Conservation (phyloP, 768 basidiomycete species). For the Rossbeevera mucosa region DNA sequence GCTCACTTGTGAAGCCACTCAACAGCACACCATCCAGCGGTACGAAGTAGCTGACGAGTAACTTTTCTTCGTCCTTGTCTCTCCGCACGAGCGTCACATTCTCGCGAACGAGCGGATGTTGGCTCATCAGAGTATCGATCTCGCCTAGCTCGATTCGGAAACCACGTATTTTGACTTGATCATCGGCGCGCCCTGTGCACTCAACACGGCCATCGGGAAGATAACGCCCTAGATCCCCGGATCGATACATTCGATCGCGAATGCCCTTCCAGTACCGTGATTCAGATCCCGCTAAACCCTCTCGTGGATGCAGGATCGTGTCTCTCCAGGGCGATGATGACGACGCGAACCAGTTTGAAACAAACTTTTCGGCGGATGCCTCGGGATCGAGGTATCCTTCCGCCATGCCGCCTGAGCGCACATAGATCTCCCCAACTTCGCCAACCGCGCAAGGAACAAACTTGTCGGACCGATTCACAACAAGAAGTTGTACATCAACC, state of each 20-base stretch:
- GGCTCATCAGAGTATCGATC: conserved; percentile 92
- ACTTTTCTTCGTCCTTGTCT: conserved; percentile 99
- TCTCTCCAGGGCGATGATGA: conserved; percentile 53
- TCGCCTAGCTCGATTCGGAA: conserved; percentile 98
- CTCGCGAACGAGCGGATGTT: conserved; percentile 91
- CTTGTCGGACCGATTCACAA: conserved; percentile 87
- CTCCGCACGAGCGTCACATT: conserved; percentile 95
- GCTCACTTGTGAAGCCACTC: conserved; percentile 67
- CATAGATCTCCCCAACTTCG: conserved; percentile 98
- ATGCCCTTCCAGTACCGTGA: conserved; percentile 89
- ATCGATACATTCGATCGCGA: conserved; percentile 95
- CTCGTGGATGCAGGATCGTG: conserved; percentile 60
- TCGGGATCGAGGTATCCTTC: conserved; percentile 89
- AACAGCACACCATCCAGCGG: conserved; percentile 69
- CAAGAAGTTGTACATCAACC: conserved; percentile 95
- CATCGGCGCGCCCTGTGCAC: conserved; percentile 95
- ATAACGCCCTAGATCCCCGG: conserved; percentile 95
- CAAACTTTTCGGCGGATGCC: conserved; percentile 88
- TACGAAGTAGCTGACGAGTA: conserved; percentile 95
- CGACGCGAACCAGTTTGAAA: conserved; percentile 84
- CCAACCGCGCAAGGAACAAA: conserved; percentile 87
- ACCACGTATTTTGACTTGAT: conserved; percentile 98
- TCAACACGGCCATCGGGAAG: conserved; percentile 89
- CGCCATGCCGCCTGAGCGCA: conserved; percentile 90
- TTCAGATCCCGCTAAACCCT: conserved; percentile 61